Evolutionary conservation across 2,329 filamentous ascomycete species (phyloP).

Genomic region (Acrocalymma vagum): DNA sequence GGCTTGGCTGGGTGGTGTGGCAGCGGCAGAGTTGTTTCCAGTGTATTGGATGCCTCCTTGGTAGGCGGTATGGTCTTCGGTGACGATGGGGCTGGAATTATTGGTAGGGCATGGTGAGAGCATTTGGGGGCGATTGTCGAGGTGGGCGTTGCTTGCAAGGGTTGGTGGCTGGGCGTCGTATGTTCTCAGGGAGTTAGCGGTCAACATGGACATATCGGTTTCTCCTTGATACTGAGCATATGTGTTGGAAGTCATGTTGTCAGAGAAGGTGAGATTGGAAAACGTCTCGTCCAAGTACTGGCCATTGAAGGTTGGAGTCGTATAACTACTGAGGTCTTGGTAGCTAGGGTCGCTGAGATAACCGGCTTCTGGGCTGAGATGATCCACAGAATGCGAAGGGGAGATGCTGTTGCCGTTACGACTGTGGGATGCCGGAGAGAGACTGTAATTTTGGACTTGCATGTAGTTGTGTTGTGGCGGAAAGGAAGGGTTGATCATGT

Average conservation of each 20-base stretch:
- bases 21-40: constrained; percentile 25
- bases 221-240: constrained; percentile 33
- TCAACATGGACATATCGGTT: constrained; percentile 38
- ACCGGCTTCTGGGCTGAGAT: constrained; percentile 45
- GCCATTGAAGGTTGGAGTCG: constrained; percentile 40
- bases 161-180: constrained; percentile 39
- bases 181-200: constrained; percentile 33
- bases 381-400: constrained; percentile 48
- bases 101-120: constrained; percentile 47
- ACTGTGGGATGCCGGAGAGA: constrained; percentile 39
- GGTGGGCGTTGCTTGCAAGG: constrained; percentile 26
- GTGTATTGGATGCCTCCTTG: constrained; percentile 27
- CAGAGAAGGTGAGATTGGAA: constrained; percentile 35
- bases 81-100: constrained; percentile 46
- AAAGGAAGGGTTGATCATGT: constrained; percentile 39
- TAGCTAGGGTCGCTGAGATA: constrained; percentile 45
- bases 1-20: constrained; percentile 37
- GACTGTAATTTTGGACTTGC: constrained; percentile 34
- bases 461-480: constrained; percentile 35
- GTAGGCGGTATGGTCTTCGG: constrained; percentile 32
- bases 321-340: constrained; percentile 40
- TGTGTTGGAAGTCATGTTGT: constrained; percentile 26
- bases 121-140: constrained; percentile 40
- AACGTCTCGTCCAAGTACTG: constrained; percentile 41
- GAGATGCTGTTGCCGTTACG: constrained; percentile 43